phyloP scores from a whole-genome alignment of 768 basidiomycete species.

The Podaxis sp. region DNA sequence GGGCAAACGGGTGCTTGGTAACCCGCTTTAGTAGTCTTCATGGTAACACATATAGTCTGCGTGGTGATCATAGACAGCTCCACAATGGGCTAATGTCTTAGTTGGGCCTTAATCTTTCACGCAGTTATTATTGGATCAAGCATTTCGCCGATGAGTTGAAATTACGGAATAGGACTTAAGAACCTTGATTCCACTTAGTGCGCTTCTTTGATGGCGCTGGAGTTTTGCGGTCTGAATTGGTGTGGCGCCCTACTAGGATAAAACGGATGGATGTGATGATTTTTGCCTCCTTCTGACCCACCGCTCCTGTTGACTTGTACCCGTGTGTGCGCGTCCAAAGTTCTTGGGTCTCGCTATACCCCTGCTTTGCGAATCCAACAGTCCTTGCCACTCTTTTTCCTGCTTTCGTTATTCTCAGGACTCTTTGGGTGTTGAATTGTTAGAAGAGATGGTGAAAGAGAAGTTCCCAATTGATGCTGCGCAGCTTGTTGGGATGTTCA shows the following conservation, averaged over 20 bases:
- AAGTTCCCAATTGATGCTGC: conserved; percentile 34
- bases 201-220: background rate
- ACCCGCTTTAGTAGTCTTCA: background rate
- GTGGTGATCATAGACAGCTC: background rate
- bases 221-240: background rate
- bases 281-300: background rate
- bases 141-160: background rate
- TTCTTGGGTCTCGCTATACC: background rate
- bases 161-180: background rate
- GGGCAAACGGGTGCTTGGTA: background rate
- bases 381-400: conserved; percentile 7
- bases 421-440: background rate
- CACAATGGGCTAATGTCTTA: background rate
- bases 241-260: background rate
- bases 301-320: background rate
- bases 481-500: conserved; percentile 41
- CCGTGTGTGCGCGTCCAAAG: background rate
- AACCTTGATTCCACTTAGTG: background rate
- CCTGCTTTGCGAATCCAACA: background rate
- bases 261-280: background rate
- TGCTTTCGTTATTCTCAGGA: background rate
- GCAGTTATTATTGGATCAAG: background rate
- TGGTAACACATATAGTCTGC: background rate
- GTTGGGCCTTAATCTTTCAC: background rate
- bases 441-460: conserved; percentile 20